Base-by-base conservation (phyloP, 2,329 filamentous ascomycete genomes). In the Claviceps capensis region DNA sequence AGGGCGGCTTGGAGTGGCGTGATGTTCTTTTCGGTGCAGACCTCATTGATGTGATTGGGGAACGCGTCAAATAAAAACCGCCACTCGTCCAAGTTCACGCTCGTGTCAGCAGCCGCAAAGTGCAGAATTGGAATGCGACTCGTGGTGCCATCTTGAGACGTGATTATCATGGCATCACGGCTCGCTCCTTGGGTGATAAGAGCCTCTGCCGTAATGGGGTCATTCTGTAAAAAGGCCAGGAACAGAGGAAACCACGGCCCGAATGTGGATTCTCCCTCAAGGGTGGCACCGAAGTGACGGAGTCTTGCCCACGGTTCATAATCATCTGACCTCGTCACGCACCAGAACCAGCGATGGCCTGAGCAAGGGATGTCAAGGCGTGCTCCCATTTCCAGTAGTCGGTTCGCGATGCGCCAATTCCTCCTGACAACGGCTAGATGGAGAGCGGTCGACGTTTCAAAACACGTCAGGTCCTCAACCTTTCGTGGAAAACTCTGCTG, bases 171-270 rank as follows among this genome's bases (percentile, higher is more conserved):
- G 7, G 37, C 49, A 19, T 40, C 16, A 17, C 40, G 36, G 5
- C 46, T 4, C 17, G 49, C 52, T 3, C 41, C 49, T 6, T 19
- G 17, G 6, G 2, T 1, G n/a, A 54, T 4, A 14, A 54, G 50
- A 36, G 49, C 23, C 17, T 22, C 7, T 9, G 14, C 52, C 22
- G 37, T 52, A 5, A 16, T 16, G 8, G 2, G 3, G 16, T 52
- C n/a, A 14, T 42, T 22, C n/a, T 5, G 11, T 11, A 54, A 5
- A 5, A 37, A 48, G 1, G 52, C 38, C n/a, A 52, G 5, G 17
- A 47, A 40, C 16, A 54, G 50, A 23, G 52, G 49, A 23, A 48
- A 26, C 49, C 49, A 54, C 3, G 4, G 4, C 5, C 41, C 41
- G 4, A 7, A 30, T 16, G 22, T 7, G 9, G 11, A 8, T 4